A percentile compares a stretch with the other conserved stretches of the same genome.
phyloP scores from a whole-genome alignment of 768 basidiomycete species.

The Crassisporium funariophilum region DNA sequence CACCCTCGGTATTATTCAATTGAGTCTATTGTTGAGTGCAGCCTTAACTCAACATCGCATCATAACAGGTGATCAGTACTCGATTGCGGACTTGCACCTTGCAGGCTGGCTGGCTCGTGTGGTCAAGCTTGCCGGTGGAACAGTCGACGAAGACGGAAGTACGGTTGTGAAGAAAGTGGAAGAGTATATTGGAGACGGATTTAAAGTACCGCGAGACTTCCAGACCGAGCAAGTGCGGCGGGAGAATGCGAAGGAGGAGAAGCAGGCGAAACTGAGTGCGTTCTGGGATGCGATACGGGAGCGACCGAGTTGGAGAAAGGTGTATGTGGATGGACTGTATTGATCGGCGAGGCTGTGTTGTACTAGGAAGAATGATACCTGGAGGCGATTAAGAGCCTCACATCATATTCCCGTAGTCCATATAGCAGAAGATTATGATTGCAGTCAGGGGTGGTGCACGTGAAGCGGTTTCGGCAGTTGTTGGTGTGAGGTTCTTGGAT shows the following conservation, averaged over 20 bases:
- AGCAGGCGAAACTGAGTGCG: conserved; percentile 60
- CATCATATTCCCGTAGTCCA: too few relatives aligned
- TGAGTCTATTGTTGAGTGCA: neutral
- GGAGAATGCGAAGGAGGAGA: conserved; percentile 28
- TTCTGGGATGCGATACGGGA: conserved; percentile 75
- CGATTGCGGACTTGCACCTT: conserved; percentile 79
- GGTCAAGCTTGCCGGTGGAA: conserved; percentile 58
- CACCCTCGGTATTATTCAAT: conserved; percentile 55
- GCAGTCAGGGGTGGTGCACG: neutral
- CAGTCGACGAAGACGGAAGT: conserved; percentile 50
- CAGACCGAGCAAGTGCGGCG: conserved; percentile 32
- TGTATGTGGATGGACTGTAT: conserved; percentile 54
- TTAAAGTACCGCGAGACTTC: conserved; percentile 46
- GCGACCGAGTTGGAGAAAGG: conserved; percentile 71
- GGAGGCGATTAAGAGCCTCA: too few relatives aligned
- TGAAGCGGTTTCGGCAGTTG: neutral
- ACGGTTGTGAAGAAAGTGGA: conserved; percentile 54
- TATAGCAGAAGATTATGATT: neutral
- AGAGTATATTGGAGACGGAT: conserved; percentile 47
- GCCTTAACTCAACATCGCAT: neutral
- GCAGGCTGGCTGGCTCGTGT: conserved; percentile 73
- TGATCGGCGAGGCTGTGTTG: conserved; percentile 24
- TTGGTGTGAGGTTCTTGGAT: too few relatives aligned
- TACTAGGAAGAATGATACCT: too few relatives aligned
- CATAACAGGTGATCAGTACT: conserved; percentile 74